Evolutionary conservation across 176 grass and related monocot species (phyloP).

Genomic region (Musa acuminata): DNA sequence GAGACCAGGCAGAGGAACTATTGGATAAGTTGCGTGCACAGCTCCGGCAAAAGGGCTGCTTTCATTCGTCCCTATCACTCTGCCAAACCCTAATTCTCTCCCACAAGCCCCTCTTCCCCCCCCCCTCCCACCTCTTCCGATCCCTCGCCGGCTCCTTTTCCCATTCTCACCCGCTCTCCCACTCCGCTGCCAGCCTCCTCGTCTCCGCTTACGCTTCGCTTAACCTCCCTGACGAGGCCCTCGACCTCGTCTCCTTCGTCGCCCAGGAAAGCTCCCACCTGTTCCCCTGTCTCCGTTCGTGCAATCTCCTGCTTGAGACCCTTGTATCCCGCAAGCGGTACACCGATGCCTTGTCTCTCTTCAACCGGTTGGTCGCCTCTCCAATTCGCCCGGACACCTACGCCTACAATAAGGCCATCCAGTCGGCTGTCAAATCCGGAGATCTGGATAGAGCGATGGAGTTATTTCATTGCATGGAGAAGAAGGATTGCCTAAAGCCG

Average conservation of each 20-base stretch:
- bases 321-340: conserved; percentile 33
- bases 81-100: conserved; percentile 32
- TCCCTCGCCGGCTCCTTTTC: conserved; percentile 23
- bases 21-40: background rate
- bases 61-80: conserved; percentile 29
- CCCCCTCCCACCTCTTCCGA: conserved; percentile 26
- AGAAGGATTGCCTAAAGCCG: conserved; percentile 5
- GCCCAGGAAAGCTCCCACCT: conserved; percentile 24
- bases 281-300: conserved; percentile 25
- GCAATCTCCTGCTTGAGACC: conserved; percentile 49
- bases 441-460: conserved; percentile 37
- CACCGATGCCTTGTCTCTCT: conserved; percentile 28
- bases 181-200: conserved; percentile 10
- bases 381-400: conserved; percentile 30
- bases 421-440: conserved; percentile 20
- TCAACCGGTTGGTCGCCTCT: conserved; percentile 26
- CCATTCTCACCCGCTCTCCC: background rate
- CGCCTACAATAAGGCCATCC: conserved; percentile 49
- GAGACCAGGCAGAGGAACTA: background rate
- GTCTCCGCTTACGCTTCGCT: conserved; percentile 20
- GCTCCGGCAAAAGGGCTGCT: conserved; percentile 11
- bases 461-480: conserved; percentile 36
- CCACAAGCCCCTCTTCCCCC: conserved; percentile 17
- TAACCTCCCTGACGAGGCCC: conserved; percentile 27
- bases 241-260: conserved; percentile 29